phyloP scores from a whole-genome alignment of 768 basidiomycete species.

The Pluteus cervinus region DNA sequence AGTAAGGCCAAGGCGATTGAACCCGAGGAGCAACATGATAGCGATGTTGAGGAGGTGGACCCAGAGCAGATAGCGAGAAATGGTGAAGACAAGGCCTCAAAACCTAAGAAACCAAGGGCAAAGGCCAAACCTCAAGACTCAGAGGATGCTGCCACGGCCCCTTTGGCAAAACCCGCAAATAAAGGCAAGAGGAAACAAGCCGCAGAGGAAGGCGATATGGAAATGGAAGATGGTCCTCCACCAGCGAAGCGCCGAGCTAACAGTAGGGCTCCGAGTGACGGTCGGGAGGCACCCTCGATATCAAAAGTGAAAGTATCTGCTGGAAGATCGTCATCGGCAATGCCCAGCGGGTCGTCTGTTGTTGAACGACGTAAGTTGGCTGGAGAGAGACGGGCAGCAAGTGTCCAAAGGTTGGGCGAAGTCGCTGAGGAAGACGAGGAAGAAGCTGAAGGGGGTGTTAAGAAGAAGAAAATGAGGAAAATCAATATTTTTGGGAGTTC shows the following conservation, averaged over 20 bases:
- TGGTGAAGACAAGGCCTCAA: constrained; percentile 5
- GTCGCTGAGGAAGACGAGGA: constrained; percentile 18
- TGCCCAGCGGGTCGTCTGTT: too few species aligned
- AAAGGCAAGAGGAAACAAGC: constrained; percentile 35
- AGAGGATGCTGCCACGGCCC: constrained; percentile 15
- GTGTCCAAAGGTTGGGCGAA: constrained; percentile 13
- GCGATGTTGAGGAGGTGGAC: constrained; percentile 1
- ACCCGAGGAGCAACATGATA: background rate
- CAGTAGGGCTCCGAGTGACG: constrained; percentile 7
- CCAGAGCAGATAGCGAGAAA: constrained; percentile 2
- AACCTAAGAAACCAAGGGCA: too few species aligned
- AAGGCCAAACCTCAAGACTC: too few species aligned
- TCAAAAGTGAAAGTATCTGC: constrained; percentile 4
- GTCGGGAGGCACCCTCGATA: constrained; percentile 3
- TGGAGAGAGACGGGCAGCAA: too few species aligned
- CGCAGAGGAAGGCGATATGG: constrained; percentile 18
- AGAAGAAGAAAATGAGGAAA: constrained; percentile 67
- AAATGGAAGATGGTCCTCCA: constrained; percentile 15
- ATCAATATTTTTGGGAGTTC: constrained; percentile 52
- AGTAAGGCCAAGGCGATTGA: background rate
- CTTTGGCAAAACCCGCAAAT: constrained; percentile 12
- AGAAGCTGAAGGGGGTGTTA: constrained; percentile 21
- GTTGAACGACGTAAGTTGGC: too few species aligned
- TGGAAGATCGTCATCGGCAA: too few species aligned
- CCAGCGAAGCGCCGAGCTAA: constrained; percentile 11